phyloP scores from a whole-genome alignment of 768 basidiomycete genomes.

The Cyclocybe cylindracea region DNA sequence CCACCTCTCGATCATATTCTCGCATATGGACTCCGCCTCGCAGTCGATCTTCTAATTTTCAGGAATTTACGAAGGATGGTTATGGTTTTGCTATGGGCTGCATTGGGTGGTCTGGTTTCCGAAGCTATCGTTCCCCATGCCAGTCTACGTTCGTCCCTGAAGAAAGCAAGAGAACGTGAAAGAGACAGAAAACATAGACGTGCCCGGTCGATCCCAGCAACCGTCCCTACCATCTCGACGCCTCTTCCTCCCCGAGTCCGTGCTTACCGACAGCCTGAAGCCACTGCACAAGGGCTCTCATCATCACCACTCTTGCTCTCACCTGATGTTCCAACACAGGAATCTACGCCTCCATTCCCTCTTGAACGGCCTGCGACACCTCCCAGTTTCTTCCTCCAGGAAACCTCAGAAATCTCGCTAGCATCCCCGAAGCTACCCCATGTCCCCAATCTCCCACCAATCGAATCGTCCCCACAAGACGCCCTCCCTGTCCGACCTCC shows the following conservation, averaged over 20 bases:
- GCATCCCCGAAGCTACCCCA: constrained; percentile 32
- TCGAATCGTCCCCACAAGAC: constrained; percentile 16
- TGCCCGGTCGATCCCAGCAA: constrained; percentile 17
- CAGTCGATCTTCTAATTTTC: constrained; percentile 43
- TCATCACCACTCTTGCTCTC: constrained; percentile 20
- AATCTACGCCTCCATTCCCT: constrained; percentile 20
- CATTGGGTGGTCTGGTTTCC: constrained; percentile 33
- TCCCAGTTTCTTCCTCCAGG: constrained; percentile 40
- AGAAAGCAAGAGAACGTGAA: constrained; percentile 21
- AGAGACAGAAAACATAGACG: constrained; percentile 30
- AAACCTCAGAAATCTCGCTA: constrained; percentile 24
- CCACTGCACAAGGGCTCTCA: constrained; percentile 7
- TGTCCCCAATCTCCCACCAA: constrained; percentile 18
- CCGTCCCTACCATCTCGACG: constrained; percentile 18
- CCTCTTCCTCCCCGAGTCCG: constrained; percentile 32
- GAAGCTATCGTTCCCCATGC: constrained; percentile 31
- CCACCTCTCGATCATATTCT: constrained; percentile 38
- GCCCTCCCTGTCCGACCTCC: constrained; percentile 28
- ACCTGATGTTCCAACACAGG: constrained; percentile 14
- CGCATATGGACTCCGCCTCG: constrained; percentile 42
- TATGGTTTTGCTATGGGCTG: constrained; percentile 39
- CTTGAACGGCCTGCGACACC: constrained; percentile 34
- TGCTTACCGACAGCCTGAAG: constrained; percentile 25
- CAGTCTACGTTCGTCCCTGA: constrained; percentile 20
- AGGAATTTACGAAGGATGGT: constrained; percentile 30